Base-by-base conservation (phyloP, 768 basidiomycete species). In the Termitomyces sp. region DNA sequence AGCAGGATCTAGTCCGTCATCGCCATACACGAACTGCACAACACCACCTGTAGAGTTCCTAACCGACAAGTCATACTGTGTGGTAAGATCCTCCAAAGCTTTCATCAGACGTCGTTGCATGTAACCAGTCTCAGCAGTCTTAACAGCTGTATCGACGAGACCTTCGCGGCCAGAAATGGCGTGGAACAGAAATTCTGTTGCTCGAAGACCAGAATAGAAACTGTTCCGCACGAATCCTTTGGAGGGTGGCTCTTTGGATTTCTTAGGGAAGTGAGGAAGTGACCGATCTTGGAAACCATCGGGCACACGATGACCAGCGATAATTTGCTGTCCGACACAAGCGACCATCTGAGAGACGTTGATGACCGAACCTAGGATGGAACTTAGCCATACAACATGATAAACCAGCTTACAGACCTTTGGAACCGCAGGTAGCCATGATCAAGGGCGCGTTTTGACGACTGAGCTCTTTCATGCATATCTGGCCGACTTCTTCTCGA, bases 281-380 rank as follows among this genome's bases (percentile, higher is more conserved):
- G 97, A 96, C 37, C 97, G 89, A 71, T 99, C 97, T 72, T 98
- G 96, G 76, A 99, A 99, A 31, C 96, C 97, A 78, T 98, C 89
- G 0, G 94, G 95, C 6, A 99, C 94, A 82, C 97, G 97, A 73
- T 92, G 89, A 7, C 97, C 97, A 19, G 94, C 85, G 60, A 99
- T 98, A 70, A 98, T 98, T 69, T 99, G 97, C 67, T 99, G 97
- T 5, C 97, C 97, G 63, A 99, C 97, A 83, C 96, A 98, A 67
- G 96, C 97, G 53, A 98, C 96, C 97, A 99, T 99, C 74, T 99
- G 97, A 23, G 94, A 96, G 54, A 99, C 97, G 72, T 99, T 99
- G 73, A 99, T 96, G 60, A 94, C 91, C 66, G 97, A 98, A 70
- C 97, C 96, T 75, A 43, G 14, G 35, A 14, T 49, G 10, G 57